Evolutionary conservation across 75 land plant genomes (phyloP), one percentile per base, ranked within the genome.

Genomic region (Cunninghamia lanceolata): DNA sequence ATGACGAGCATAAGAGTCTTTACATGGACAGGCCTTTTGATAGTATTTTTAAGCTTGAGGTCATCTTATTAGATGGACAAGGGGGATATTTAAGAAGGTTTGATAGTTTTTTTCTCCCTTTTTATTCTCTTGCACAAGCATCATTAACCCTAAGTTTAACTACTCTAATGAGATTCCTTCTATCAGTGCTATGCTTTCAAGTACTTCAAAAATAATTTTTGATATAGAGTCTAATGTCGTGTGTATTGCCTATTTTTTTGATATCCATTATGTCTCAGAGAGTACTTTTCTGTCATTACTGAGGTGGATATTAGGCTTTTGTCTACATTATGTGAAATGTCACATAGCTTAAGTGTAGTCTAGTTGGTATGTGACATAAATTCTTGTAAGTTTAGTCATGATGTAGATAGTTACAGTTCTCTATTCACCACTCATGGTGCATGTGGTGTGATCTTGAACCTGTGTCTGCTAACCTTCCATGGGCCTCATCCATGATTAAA

Each of bases 381-480:
- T 82, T 30, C 83, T 43, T 82, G n/a, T 82, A 82, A 82, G 83
- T 42, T 43, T 82, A 82, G 83, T 21, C 36, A 42, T 82, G 83
- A 39, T 82, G 83, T 35, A 42, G 85, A 52, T 46, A 46, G 36
- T 30, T 84, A 81, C 85, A 84, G 66, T 84, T 53, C 85, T 84
- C 50, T 42, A 25, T 86, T 86, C 86, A 86, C 15, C 85, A 81
- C 15, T 79, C 30, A 43, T 79, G 66, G 42, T 36, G 53, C 66
- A 50, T 79, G 36, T 45, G 56, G 81, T 88, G 30, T 75, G 89
- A 21, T 88, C 42, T 84, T 52, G 91, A 83, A 78, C 89, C 86
- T 91, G 89, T 89, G 91, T 91, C 91, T 91, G 91, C 92, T 91
- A 89, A 91, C 91, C 91, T 85, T 77, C 84, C 86, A 59, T 89